Percentiles rank a stretch among this genome's conserved stretches.
These are phyloP conservation scores for Themeda triandra DNA, from an alignment of 176 grass and related monocot genomes.

Conservation along the genomic window DNA sequence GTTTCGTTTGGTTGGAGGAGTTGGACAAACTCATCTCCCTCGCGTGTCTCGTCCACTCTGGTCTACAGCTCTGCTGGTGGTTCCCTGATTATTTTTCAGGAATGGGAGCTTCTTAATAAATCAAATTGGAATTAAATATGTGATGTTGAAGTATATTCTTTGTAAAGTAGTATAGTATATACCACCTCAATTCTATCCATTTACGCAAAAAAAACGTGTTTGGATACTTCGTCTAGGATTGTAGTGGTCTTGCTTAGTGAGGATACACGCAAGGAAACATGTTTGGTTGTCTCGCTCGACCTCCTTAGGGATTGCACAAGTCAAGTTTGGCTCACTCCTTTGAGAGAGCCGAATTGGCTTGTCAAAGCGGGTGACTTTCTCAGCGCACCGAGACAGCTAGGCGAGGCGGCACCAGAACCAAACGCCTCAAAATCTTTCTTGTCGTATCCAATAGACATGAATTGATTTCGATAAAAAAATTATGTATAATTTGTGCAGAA, in stretches of 20 bases:
- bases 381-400: no score
- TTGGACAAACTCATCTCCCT: neutral
- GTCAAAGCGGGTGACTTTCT: no score
- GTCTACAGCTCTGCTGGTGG: neutral
- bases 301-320: no score
- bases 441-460: neutral
- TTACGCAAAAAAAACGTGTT: neutral
- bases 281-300: no score
- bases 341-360: no score
- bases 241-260: no score
- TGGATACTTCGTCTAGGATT: no score
- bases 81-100: neutral
- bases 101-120: neutral
- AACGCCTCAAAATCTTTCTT: no score
- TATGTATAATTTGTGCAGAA: neutral
- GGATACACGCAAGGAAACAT: no score
- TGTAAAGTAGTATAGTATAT: neutral
- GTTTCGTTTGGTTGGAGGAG: slow-evolving; percentile 2
- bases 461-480: neutral
- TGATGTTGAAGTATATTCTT: neutral
- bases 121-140: neutral
- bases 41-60: neutral
- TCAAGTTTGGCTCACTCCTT: no score
- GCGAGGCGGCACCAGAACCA: no score
- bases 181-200: neutral